A percentile compares a stretch with the other conserved stretches of the same genome.
Evolutionary conservation across 2,329 filamentous ascomycete genomes (phyloP).

Genomic region (Aspergillus costaricaensis): DNA sequence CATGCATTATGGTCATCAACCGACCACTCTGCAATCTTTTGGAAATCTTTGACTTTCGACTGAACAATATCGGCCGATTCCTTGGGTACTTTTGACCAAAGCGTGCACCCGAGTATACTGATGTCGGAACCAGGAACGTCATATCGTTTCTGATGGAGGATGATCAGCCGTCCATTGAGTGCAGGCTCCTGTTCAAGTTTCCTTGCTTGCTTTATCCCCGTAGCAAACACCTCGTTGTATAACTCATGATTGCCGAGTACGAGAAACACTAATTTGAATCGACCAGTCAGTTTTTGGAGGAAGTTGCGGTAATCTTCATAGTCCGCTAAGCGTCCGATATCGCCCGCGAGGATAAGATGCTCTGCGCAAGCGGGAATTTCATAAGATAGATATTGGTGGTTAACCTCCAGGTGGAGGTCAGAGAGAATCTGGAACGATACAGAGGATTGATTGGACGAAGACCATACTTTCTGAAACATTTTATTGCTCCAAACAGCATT

Average conservation of each 20-base stretch:
- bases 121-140: conserved; percentile 37
- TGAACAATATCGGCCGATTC: conserved; percentile 44
- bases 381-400: conserved; percentile 28
- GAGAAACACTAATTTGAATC: conserved; percentile 27
- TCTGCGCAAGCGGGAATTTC: conserved; percentile 24
- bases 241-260: conserved; percentile 35
- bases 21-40: conserved; percentile 56
- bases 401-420: conserved; percentile 34
- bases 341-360: conserved; percentile 28
- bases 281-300: conserved; percentile 23
- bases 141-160: conserved; percentile 30
- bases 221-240: conserved; percentile 25
- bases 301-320: conserved; percentile 29
- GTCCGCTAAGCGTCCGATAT: conserved; percentile 28
- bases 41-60: conserved; percentile 56
- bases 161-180: conserved; percentile 28
- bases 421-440: conserved; percentile 31
- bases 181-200: conserved; percentile 31
- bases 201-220: conserved; percentile 25
- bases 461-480: neutral
- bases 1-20: conserved; percentile 52
- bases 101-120: conserved; percentile 60
- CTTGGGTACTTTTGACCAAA: conserved; percentile 56
- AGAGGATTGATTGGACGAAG: neutral
- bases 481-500: no score